Conservation (phyloP, 441 rosid species). For the Omphalea diandra region DNA sequence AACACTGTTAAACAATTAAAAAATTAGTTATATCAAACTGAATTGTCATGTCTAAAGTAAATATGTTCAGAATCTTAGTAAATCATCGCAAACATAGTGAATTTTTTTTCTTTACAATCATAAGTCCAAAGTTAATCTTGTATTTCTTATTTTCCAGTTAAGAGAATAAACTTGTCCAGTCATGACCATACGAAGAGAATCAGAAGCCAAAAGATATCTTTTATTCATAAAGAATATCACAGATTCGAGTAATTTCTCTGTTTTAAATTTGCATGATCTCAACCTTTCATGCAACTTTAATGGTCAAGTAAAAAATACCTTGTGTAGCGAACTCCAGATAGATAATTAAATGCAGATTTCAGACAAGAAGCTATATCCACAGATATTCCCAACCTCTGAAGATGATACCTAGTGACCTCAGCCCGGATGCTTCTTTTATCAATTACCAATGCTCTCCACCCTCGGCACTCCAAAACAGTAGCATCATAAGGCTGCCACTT, state of each 20-base stretch:
- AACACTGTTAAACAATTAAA: constrained; percentile 37
- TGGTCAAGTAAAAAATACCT: constrained; percentile 41
- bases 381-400: constrained; percentile 68
- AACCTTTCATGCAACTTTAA: constrained; percentile 3
- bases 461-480: constrained; percentile 49
- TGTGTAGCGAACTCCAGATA: constrained; percentile 32
- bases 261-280: constrained; percentile 8
- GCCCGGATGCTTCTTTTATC: constrained; percentile 74
- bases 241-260: not conserved
- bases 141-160: not conserved
- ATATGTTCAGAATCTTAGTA: not conserved
- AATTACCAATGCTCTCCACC: constrained; percentile 67
- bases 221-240: not conserved
- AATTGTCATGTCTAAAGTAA: not conserved
- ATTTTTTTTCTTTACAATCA: not conserved
- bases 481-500: constrained; percentile 50
- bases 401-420: constrained; percentile 81
- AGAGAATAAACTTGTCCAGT: not conserved
- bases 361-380: constrained; percentile 45
- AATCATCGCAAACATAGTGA: not conserved
- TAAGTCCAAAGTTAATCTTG: not conserved
- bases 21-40: constrained; percentile 15
- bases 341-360: constrained; percentile 42
- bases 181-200: not conserved
- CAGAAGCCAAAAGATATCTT: not conserved